Evolutionary conservation across 352 stramenopile species (phyloP).

Genomic region (Globisporangium abappressorium): DNA sequence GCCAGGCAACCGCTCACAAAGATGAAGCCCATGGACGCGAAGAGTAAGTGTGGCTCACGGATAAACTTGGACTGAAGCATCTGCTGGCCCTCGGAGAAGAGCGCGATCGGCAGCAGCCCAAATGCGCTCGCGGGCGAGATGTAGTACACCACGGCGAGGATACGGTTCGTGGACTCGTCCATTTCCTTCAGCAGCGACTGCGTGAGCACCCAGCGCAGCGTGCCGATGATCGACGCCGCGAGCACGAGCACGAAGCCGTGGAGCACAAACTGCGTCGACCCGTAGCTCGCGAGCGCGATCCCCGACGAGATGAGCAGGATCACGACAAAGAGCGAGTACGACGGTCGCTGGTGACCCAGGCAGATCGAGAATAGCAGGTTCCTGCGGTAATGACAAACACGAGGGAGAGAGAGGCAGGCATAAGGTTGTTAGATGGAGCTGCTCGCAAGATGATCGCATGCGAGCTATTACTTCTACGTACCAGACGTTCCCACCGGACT

Average conservation of each 20-base stretch:
- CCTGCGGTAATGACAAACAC: constrained; percentile 6
- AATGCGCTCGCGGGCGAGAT: constrained; percentile 74
- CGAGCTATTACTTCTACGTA: constrained; percentile 10
- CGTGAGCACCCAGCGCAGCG: constrained; percentile 79
- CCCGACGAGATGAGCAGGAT: constrained; percentile 71
- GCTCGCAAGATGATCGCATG: neutral
- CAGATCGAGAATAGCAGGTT: constrained; percentile 82
- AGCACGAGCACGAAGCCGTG: constrained; percentile 73
- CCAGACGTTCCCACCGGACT: constrained; percentile 77
- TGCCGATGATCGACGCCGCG: constrained; percentile 65
- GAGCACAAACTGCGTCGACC: constrained; percentile 69
- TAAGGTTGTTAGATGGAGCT: neutral
- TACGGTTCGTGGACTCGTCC: constrained; percentile 53
- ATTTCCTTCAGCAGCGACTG: constrained; percentile 74
- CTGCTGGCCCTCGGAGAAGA: constrained; percentile 45
- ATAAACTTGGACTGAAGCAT: constrained; percentile 62
- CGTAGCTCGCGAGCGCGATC: constrained; percentile 72
- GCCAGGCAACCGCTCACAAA: constrained; percentile 64
- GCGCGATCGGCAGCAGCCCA: constrained; percentile 63
- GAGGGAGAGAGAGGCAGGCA: neutral
- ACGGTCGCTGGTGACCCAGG: constrained; percentile 67
- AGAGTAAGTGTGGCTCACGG: constrained; percentile 39
- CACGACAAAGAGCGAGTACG: constrained; percentile 42
- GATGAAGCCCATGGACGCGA: constrained; percentile 58
- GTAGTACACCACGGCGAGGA: constrained; percentile 81